These are phyloP conservation scores for Mikania micrantha DNA, from an alignment of 129 eudicot species.

Conservation along the genomic window DNA sequence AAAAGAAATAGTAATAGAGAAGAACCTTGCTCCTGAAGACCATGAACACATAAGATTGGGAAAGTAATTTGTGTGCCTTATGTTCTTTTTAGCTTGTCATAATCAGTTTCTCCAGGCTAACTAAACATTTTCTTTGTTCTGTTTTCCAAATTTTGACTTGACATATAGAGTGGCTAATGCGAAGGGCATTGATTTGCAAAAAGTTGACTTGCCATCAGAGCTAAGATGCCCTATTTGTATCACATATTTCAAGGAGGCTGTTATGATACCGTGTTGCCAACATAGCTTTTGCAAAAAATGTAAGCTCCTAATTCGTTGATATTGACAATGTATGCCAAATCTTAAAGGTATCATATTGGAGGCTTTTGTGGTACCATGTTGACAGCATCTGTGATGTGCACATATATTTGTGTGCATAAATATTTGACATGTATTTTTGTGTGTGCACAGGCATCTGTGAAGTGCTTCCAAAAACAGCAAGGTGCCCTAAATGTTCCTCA, in stretches of 20 bases:
- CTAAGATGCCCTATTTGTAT: constrained; percentile 71
- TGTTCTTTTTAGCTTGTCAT: background rate
- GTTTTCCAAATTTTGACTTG: constrained; percentile 11
- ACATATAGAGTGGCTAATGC: constrained; percentile 26
- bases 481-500: constrained; percentile 79
- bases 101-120: background rate
- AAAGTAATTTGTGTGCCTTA: constrained; percentile 32
- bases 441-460: constrained; percentile 52
- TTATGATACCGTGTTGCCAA: constrained; percentile 99
- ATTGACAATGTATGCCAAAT: background rate
- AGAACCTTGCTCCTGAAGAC: constrained; percentile 29
- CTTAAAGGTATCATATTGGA: background rate
- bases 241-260: constrained; percentile 78
- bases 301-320: constrained; percentile 38
- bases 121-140: constrained; percentile 4
- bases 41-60: constrained; percentile 38
- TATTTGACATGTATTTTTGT: constrained; percentile 8
- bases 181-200: constrained; percentile 34
- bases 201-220: constrained; percentile 62
- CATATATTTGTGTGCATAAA: background rate
- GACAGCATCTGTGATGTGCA: too few relatives aligned
- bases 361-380: too few relatives aligned
- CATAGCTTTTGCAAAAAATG: constrained; percentile 85
- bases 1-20: constrained; percentile 30
- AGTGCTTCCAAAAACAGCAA: constrained; percentile 43